Conservation (phyloP, 352 stramenopile genomes). For the Pythium grandisporangium region DNA sequence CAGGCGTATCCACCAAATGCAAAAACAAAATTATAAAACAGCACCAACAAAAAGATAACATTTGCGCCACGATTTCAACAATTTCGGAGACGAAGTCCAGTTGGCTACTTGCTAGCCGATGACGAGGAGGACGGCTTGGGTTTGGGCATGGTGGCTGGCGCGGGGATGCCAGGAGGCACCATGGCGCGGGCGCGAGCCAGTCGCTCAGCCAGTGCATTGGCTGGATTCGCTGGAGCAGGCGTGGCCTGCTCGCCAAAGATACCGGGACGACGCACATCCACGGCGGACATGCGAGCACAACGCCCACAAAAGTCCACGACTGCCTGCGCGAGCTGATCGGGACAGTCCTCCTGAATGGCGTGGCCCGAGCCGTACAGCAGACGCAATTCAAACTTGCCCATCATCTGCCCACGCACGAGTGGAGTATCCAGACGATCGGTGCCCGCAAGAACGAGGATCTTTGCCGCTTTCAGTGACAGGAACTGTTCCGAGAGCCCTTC, state of each 20-base stretch:
- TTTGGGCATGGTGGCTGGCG: constrained; percentile 14
- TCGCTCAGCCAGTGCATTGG: constrained; percentile 9
- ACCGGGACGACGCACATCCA: constrained; percentile 2
- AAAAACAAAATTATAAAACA: too few relatives aligned
- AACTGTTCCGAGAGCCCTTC: constrained; percentile 79
- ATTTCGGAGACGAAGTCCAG: too few relatives aligned
- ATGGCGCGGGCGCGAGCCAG: constrained; percentile 18
- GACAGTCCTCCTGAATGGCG: constrained; percentile 83
- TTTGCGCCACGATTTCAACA: too few relatives aligned
- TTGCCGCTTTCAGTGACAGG: constrained; percentile 57
- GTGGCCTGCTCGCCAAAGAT: not conserved
- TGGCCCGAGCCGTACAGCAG: constrained; percentile 85
- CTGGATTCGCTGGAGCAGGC: not conserved
- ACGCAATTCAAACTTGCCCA: constrained; percentile 86
- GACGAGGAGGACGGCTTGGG: constrained; percentile 3
- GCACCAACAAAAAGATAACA: too few relatives aligned
- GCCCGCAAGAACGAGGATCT: constrained; percentile 80
- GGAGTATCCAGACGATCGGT: constrained; percentile 83
- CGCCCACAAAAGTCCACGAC: constrained; percentile 57
- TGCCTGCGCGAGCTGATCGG: constrained; percentile 55
- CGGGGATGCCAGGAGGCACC: constrained; percentile 8
- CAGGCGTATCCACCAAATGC: too few relatives aligned
- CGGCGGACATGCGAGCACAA: constrained; percentile 16
- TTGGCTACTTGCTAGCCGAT: too few relatives aligned
- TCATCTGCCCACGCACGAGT: constrained; percentile 85